phyloP scores from a whole-genome alignment of 768 basidiomycete species.

The Termitomyces sp. region DNA sequence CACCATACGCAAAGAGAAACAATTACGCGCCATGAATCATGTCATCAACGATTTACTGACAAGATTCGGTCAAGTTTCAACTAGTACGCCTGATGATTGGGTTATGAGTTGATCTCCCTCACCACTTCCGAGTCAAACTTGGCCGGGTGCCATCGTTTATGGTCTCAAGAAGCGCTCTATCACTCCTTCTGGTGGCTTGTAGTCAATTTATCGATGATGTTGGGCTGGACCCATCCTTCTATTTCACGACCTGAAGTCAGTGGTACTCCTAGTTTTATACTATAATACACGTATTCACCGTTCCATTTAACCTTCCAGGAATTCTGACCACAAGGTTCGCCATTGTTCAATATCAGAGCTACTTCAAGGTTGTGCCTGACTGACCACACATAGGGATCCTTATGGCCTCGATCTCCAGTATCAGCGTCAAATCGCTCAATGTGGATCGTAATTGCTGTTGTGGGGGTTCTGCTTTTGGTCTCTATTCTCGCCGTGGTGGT shows the following conservation, averaged over 20 bases:
- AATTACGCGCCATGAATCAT: not conserved
- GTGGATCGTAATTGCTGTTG: slow-evolving; percentile 6
- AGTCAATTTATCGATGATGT: slow-evolving; percentile 1
- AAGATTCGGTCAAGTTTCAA: not conserved
- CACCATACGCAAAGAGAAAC: not conserved
- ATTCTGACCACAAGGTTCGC: not conserved
- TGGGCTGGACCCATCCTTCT: slow-evolving; percentile 9
- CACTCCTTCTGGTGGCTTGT: slow-evolving; percentile 9
- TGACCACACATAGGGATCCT: not conserved
- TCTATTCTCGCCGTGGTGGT: not conserved
- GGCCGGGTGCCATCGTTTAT: slow-evolving; percentile 10
- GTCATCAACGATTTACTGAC: not conserved
- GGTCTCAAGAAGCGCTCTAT: not conserved
- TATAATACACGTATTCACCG: too few relatives aligned
- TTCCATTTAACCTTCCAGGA: not conserved
- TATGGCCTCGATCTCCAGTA: slow-evolving; percentile 3
- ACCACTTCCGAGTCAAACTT: slow-evolving; percentile 4
- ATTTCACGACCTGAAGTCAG: slow-evolving; percentile 3
- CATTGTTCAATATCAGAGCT: not conserved
- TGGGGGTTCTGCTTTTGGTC: slow-evolving; percentile 6
- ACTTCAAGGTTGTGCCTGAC: not conserved
- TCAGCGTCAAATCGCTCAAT: slow-evolving; percentile 1
- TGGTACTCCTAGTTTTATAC: not conserved
- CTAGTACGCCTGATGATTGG: not conserved
- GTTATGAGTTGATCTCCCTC: slow-evolving; percentile 14